phyloP scores from a whole-genome alignment of 805 yeast genomes.

The Spathaspora passalidarum region DNA sequence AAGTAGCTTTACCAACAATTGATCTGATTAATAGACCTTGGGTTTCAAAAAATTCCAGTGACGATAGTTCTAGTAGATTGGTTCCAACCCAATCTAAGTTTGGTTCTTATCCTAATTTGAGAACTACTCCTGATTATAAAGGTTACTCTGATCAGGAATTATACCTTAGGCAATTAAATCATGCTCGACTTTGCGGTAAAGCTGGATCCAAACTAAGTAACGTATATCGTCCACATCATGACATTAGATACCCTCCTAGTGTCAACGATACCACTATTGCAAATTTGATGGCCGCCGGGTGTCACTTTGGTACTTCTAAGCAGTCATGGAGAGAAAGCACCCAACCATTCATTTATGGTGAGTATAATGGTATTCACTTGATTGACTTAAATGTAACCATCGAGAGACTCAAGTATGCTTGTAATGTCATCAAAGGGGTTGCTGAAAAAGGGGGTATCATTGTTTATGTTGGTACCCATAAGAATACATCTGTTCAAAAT shows the following conservation, averaged over 20 bases:
- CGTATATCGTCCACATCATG: slow-evolving; percentile 69
- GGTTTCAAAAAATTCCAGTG: slow-evolving; percentile 13
- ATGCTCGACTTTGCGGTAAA: slow-evolving; percentile 49
- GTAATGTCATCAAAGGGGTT: slow-evolving; percentile 80
- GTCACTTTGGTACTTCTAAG: slow-evolving; percentile 91
- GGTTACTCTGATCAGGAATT: slow-evolving; percentile 79
- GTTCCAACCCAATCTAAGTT: slow-evolving; percentile 8
- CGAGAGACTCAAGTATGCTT: slow-evolving; percentile 70
- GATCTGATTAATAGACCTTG: slow-evolving; percentile 34
- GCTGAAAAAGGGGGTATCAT: slow-evolving; percentile 83
- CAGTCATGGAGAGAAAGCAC: slow-evolving; percentile 75
- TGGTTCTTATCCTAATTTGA: slow-evolving; percentile 55
- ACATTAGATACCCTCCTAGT: slow-evolving; percentile 56
- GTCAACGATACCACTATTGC: slow-evolving; percentile 61
- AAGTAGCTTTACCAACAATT: slow-evolving; percentile 29
- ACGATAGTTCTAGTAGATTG: not conserved
- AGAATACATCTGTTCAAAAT: slow-evolving; percentile 57
- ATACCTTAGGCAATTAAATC: slow-evolving; percentile 67
- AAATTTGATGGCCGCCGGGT: slow-evolving; percentile 83
- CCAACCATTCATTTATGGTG: slow-evolving; percentile 85
- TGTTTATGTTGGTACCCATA: slow-evolving; percentile 79
- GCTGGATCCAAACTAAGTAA: slow-evolving; percentile 65
- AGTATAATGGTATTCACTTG: slow-evolving; percentile 84
- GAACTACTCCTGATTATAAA: slow-evolving; percentile 55
- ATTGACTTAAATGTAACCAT: slow-evolving; percentile 88